Base-by-base conservation (phyloP, 306 rosid genomes). In the Glycine tomentella region DNA sequence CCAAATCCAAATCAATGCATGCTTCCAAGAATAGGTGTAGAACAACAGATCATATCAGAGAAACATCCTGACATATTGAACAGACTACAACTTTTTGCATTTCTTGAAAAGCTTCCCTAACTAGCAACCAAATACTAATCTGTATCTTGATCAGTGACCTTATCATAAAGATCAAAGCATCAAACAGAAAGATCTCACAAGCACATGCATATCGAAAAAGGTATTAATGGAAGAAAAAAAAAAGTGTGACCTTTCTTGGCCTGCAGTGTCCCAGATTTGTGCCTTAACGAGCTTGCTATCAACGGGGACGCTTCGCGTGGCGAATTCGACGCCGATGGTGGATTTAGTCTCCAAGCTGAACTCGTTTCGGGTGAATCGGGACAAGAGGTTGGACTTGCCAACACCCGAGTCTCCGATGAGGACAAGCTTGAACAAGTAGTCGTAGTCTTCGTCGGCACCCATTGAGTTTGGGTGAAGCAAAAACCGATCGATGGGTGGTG, bases 181-280 rank as follows among this genome's bases (percentile, higher is more conserved):
- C 38, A 1, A 34, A 34, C 38, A 34, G 3, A 34, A 34, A 34
- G 38, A 34, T 34, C 38, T 3, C 38, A 34, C 4, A 9, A 72
- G 16, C 42, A 77, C 2, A 59, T 6, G 11, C 13, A 74, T 6
- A 17, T 56, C 31, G 31, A 25, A 25, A 25, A 25, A 25, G 31
- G 31, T 25, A 25, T 25, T 0, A 16, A 53, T 33, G 4, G 40
- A 36, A 36, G 40, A 36, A 36, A 38, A 70, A 33, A 42, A 42
- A 1, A 7, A 42, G 7, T 42, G 46, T 42, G 49, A 90, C 97
- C 97, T 90, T 85, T 92, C 97, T 82, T 92, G 97, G 44, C 97
- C 97, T 3, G 97, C 97, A 0, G 97, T 92, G 80, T 92, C 97
- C 97, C 97, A 92, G 84, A 92, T 92, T 86, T 92, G 97, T 5